Conservation (phyloP, 2,329 filamentous ascomycete species). For the Penicillium oxalicum region DNA sequence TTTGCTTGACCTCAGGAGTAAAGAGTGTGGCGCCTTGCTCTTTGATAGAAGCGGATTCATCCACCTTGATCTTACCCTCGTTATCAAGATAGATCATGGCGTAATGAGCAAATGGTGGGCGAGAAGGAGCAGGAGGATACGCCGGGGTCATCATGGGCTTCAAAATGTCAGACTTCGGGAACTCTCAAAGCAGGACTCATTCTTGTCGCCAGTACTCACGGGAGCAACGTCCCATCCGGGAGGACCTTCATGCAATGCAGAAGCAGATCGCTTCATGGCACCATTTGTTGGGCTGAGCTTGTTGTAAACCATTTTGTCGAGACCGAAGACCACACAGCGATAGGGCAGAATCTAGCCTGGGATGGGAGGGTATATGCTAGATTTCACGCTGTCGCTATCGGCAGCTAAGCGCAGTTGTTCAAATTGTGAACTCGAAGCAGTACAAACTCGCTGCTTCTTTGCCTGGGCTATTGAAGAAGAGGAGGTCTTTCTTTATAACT, state of each 20-base stretch:
- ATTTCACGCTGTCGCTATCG: neutral
- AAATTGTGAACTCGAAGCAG: no score
- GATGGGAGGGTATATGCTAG: neutral
- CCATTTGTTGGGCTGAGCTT: slow-evolving; percentile 20
- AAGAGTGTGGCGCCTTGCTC: slow-evolving; percentile 28
- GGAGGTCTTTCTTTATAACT: no score
- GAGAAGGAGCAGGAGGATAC: slow-evolving; percentile 19
- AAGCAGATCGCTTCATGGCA: slow-evolving; percentile 28
- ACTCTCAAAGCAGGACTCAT: neutral
- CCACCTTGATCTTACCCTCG: slow-evolving; percentile 28
- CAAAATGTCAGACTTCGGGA: neutral
- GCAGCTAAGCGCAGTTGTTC: no score
- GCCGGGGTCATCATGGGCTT: slow-evolving; percentile 26
- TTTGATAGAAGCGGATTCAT: slow-evolving; percentile 30
- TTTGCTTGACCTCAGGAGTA: slow-evolving; percentile 30
- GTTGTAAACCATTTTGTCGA: slow-evolving; percentile 26
- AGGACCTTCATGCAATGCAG: slow-evolving; percentile 23
- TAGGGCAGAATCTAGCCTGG: neutral
- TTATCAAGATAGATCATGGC: slow-evolving; percentile 34
- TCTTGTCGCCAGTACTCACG: slow-evolving; percentile 14
- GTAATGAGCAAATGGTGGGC: slow-evolving; percentile 30
- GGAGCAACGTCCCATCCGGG: slow-evolving; percentile 27
- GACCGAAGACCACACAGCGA: neutral
- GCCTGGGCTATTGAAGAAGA: no score
- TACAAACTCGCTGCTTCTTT: no score